These are phyloP conservation scores for Colletotrichum echinochloae DNA, from an alignment of 2,329 filamentous ascomycete genomes.

Conservation along the genomic window DNA sequence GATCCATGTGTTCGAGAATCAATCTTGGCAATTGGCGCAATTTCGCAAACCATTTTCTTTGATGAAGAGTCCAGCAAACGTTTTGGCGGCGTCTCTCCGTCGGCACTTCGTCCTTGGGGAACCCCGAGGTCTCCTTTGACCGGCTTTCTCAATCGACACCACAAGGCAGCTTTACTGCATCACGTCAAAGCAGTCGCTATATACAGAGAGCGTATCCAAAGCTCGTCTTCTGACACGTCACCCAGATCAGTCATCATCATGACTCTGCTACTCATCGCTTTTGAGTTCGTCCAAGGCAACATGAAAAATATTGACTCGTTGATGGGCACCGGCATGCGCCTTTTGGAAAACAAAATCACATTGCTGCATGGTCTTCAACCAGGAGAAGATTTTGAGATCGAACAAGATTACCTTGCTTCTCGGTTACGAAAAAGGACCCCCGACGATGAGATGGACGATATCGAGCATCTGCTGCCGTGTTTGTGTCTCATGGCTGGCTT, in stretches of 20 bases:
- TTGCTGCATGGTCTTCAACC: background rate
- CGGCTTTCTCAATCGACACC: slow-evolving; percentile 23
- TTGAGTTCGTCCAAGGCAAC: slow-evolving; percentile 43
- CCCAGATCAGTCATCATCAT: slow-evolving; percentile 40
- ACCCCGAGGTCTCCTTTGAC: background rate
- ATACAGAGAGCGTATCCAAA: slow-evolving; percentile 37
- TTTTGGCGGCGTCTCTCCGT: background rate
- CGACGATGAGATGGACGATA: slow-evolving; percentile 37
- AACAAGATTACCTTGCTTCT: background rate
- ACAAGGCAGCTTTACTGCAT: slow-evolving; percentile 37
- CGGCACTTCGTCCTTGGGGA: slow-evolving; percentile 11
- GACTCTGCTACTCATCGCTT: slow-evolving; percentile 41
- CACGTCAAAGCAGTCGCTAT: slow-evolving; percentile 38
- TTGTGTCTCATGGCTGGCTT: slow-evolving; percentile 37
- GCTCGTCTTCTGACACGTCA: background rate
- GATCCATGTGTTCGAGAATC: slow-evolving; percentile 42
- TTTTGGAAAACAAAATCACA: slow-evolving; percentile 29
- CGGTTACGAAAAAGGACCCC: background rate
- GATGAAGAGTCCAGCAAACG: slow-evolving; percentile 5
- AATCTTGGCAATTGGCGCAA: slow-evolving; percentile 42
- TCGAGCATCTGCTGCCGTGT: slow-evolving; percentile 36
- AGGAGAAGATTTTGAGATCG: background rate
- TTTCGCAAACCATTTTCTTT: slow-evolving; percentile 40
- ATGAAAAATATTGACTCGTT: slow-evolving; percentile 33
- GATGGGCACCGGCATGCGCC: slow-evolving; percentile 27